Evolutionary conservation across 768 basidiomycete genomes (phyloP).

Genomic region (Leccinum olivaceopallidum): DNA sequence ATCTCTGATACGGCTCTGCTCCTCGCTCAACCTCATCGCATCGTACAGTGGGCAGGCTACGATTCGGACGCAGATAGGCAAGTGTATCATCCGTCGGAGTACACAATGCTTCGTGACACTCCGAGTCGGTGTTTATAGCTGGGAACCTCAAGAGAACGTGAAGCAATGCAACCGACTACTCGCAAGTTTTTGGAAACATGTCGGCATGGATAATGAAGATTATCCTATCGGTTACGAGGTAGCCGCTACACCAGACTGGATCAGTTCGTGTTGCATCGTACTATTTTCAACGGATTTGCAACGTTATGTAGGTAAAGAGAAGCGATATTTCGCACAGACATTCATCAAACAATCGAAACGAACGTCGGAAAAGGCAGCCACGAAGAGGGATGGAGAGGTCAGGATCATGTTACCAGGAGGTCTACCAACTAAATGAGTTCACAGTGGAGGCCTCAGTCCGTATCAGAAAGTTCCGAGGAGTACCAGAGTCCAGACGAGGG

Average conservation of each 20-base stretch:
- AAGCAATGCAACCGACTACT: conserved; percentile 56
- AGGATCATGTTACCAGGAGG: neutral
- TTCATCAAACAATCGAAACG: conserved; percentile 25
- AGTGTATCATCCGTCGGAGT: conserved; percentile 7
- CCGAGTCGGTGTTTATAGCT: conserved; percentile 39
- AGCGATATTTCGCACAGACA: conserved; percentile 35
- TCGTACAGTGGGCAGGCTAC: conserved; percentile 67
- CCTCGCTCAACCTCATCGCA: conserved; percentile 7
- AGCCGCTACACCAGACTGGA: conserved; percentile 53
- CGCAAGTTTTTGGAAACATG: conserved; percentile 60
- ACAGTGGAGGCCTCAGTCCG: conserved; percentile 21
- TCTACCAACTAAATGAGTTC: conserved; percentile 2
- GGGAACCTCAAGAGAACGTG: conserved; percentile 69
- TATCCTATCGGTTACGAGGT: conserved; percentile 49
- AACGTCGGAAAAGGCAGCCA: conserved; percentile 16
- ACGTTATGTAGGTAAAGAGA: conserved; percentile 38
- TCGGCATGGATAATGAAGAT: conserved; percentile 58
- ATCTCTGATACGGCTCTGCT: neutral
- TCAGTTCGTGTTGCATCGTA: conserved; percentile 40
- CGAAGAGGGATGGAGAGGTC: conserved; percentile 24
- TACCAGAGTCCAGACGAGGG: conserved; percentile 12
- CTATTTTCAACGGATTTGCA: conserved; percentile 1
- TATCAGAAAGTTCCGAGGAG: conserved; percentile 14
- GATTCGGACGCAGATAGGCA: conserved; percentile 57
- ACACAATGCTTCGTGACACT: conserved; percentile 2